Percentiles rank a stretch among this genome's conserved stretches.
phyloP scores from a whole-genome alignment of 108 stramenopile genomes.

The Nitzschia sp. region DNA sequence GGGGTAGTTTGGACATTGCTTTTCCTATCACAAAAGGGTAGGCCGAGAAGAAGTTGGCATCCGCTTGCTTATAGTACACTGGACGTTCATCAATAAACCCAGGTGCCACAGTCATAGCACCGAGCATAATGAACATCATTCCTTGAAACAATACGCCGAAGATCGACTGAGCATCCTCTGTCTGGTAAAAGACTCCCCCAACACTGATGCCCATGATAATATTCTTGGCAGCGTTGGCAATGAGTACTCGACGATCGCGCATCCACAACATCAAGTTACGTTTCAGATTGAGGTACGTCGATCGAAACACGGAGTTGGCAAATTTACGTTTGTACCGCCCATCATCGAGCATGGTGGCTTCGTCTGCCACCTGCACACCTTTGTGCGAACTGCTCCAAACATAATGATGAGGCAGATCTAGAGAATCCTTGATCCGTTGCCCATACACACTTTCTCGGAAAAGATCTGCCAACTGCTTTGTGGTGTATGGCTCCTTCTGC shows the following conservation, averaged over 20 bases:
- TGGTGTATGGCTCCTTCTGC: constrained; percentile 28
- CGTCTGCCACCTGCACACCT: background rate
- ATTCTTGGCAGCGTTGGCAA: constrained; percentile 51
- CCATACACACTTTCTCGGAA: constrained; percentile 53
- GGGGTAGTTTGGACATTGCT: constrained; percentile 57
- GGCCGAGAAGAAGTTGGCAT: constrained; percentile 79
- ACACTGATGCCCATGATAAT: constrained; percentile 71
- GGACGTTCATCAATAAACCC: constrained; percentile 63
- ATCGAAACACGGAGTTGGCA: constrained; percentile 50
- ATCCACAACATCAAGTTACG: constrained; percentile 55
- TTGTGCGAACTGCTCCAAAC: constrained; percentile 29
- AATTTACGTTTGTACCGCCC: constrained; percentile 31
- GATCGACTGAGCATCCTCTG: constrained; percentile 45
- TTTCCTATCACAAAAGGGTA: constrained; percentile 60
- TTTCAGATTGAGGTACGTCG: constrained; percentile 44
- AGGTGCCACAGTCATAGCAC: constrained; percentile 72
- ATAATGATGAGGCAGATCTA: constrained; percentile 24
- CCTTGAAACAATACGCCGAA: constrained; percentile 60
- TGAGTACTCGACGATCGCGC: constrained; percentile 62
- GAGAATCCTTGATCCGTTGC: constrained; percentile 17
- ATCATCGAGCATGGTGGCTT: constrained; percentile 20
- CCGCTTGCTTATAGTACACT: constrained; percentile 87
- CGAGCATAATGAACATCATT: constrained; percentile 72
- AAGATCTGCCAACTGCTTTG: constrained; percentile 52
- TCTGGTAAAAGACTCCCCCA: constrained; percentile 66